Evolutionary conservation across 352 stramenopile genomes (phyloP).

Genomic region (Globisporangium iwayamae): DNA sequence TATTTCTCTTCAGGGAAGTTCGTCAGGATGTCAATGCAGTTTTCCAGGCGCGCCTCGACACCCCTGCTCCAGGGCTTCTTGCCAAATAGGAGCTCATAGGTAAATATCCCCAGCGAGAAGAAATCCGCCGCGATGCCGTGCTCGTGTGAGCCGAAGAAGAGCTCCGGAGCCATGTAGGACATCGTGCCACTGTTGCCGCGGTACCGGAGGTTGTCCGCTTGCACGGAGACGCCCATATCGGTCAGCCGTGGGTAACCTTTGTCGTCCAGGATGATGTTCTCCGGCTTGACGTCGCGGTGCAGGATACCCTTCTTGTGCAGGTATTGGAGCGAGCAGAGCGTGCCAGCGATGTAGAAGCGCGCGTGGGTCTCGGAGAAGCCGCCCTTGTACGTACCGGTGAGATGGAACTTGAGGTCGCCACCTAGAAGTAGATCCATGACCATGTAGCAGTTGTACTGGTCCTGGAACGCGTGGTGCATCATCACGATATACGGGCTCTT

Average conservation of each 20-base stretch:
- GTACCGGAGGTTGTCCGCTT: slow-evolving; percentile 36
- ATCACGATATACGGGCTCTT: slow-evolving; percentile 46
- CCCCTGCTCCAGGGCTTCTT: slow-evolving; percentile 39
- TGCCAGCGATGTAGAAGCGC: slow-evolving; percentile 60
- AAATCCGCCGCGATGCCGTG: slow-evolving; percentile 61
- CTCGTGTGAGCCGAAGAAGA: slow-evolving; percentile 48
- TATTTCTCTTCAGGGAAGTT: slow-evolving; percentile 25
- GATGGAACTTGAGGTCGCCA: slow-evolving; percentile 70
- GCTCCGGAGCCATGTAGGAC: slow-evolving; percentile 71
- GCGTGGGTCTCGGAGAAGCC: slow-evolving; percentile 55
- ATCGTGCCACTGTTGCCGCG: slow-evolving; percentile 57
- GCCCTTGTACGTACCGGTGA: slow-evolving; percentile 36
- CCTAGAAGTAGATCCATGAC: slow-evolving; percentile 75
- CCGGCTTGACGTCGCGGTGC: slow-evolving; percentile 81
- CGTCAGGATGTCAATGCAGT: slow-evolving; percentile 22
- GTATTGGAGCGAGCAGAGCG: slow-evolving; percentile 62
- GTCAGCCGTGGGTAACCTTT: slow-evolving; percentile 68
- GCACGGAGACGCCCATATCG: slow-evolving; percentile 71
- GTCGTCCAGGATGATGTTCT: slow-evolving; percentile 85
- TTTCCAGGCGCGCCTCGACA: slow-evolving; percentile 32
- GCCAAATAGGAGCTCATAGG: slow-evolving; percentile 48
- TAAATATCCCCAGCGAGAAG: slow-evolving; percentile 59
- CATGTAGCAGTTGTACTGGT: slow-evolving; percentile 66
- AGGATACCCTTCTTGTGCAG: slow-evolving; percentile 64
- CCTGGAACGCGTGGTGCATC: slow-evolving; percentile 74